Evolutionary conservation across 805 yeast genomes (phyloP), one percentile per base, ranked within the genome.

Genomic region (Suhomyces kilbournensis): DNA sequence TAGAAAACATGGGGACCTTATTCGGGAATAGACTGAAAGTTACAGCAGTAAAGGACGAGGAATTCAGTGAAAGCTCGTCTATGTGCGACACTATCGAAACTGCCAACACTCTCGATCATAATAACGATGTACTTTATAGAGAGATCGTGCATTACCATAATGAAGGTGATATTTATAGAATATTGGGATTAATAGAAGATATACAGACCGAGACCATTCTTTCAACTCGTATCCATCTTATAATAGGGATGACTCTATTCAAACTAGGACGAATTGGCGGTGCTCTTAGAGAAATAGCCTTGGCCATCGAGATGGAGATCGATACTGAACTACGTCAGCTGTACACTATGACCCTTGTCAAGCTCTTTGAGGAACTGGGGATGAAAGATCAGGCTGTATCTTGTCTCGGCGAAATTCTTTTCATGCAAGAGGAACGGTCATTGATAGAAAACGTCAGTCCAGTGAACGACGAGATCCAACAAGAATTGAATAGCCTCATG

Each of bases 211-310:
- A 38, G 50, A 26, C n/a, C 46, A n/a, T 20, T 46, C 23, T 53
- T 9, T 44, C 57, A 4, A 51, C 60, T 15, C 17, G 52, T 9
- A 53, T 54, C 23, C 51, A 66, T 20, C 50, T 63, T 8, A 45
- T 60, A 6, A 20, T 64, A 7, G 57, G 66, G 4, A 50, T 62
- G 10, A 53, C 63, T 2, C 50, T 68, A 35, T 60, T 65, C 46
- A 48, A 54, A 7, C 44, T 67, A 12, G 72, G 73, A 1, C 49
- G 72, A 17, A 35, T 53, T 15, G 58, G 55, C 15, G 60, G 62
- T 7, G 69, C 62, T 1, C 50, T 66, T 12, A 49, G 73, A 22
- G 65, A 66, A 46, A 47, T 65, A 14, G 61, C 70, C 0, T 25
- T 68, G 8, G 58, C 65, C 2, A 60, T 66, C 12, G 73, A 68